Conservation (phyloP, 1,284 basidiomycete species). For the Rhodotorula glutinis region DNA sequence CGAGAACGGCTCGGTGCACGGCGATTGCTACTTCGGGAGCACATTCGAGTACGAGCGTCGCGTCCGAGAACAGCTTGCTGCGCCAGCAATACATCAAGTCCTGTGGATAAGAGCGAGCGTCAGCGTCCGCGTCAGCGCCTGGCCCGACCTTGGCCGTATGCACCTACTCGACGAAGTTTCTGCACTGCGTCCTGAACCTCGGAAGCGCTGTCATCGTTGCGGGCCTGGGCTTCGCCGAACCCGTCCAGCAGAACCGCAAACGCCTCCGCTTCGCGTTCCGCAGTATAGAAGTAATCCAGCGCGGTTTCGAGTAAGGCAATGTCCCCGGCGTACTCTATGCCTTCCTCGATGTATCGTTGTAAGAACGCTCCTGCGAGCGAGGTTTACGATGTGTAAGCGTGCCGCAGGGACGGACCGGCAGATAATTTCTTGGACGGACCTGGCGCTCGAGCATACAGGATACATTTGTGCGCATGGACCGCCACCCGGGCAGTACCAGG, state of each 20-base stretch:
- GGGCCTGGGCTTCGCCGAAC: slow-evolving; percentile 50
- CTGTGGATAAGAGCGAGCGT: slow-evolving; percentile 53
- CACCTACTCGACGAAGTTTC: slow-evolving; percentile 30
- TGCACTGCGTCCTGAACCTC: slow-evolving; percentile 4
- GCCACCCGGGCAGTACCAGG: slow-evolving; percentile 49
- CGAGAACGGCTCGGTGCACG: slow-evolving; percentile 87
- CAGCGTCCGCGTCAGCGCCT: neutral
- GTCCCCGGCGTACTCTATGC: slow-evolving; percentile 6
- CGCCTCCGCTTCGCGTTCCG: slow-evolving; percentile 71
- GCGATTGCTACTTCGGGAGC: slow-evolving; percentile 73
- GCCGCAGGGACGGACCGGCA: no score
- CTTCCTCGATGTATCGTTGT: slow-evolving; percentile 34
- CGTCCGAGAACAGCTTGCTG: slow-evolving; percentile 84
- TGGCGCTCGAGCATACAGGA: slow-evolving; percentile 83
- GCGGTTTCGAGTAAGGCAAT: slow-evolving; percentile 51
- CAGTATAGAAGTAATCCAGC: slow-evolving; percentile 85
- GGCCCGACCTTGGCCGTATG: neutral
- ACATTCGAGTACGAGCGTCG: slow-evolving; percentile 69
- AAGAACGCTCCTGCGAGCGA: slow-evolving; percentile 27
- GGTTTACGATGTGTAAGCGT: neutral
- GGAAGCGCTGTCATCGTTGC: slow-evolving; percentile 41
- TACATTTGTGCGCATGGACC: slow-evolving; percentile 85
- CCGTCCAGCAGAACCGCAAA: slow-evolving; percentile 85
- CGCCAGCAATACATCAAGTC: slow-evolving; percentile 96
- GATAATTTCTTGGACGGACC: slow-evolving; percentile 34